These are phyloP conservation scores for Cytauxzoon felis DNA, from an alignment of 169 alveolate genomes.

Conservation along the genomic window DNA sequence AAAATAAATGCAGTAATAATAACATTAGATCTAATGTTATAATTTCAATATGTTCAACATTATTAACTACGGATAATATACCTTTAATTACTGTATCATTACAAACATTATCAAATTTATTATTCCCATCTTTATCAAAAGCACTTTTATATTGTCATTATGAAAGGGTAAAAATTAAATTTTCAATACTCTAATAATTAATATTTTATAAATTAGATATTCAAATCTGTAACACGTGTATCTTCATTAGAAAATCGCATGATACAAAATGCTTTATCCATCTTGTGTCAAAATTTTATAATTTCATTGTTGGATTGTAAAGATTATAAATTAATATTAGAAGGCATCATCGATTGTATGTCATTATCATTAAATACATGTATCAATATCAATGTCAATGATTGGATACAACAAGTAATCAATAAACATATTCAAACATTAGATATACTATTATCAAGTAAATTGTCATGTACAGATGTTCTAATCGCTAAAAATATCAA, in stretches of 20 bases:
- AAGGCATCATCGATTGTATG: too few species aligned
- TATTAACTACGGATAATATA: neutral
- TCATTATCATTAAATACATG: neutral
- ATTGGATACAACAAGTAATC: too few species aligned
- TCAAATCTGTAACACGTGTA: constrained; percentile 4
- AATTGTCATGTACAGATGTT: too few species aligned
- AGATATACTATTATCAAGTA: too few species aligned
- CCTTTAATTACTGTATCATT: constrained; percentile 38
- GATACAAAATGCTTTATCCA: constrained; percentile 49
- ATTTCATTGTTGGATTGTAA: constrained; percentile 21
- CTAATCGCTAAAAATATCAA: too few species aligned
- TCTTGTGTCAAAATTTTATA: constrained; percentile 29
- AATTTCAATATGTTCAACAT: neutral
- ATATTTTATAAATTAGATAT: too few species aligned
- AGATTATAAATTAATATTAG: too few species aligned
- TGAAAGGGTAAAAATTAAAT: neutral
- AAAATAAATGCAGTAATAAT: neutral
- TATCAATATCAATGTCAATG: neutral
- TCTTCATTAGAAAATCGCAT: neutral
- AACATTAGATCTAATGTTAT: neutral
- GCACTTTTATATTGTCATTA: constrained; percentile 8
- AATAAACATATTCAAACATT: too few species aligned
- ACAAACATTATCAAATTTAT: constrained; percentile 34
- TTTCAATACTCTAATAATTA: neutral
- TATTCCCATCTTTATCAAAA: constrained; percentile 32